Evolutionary conservation across 352 stramenopile genomes (phyloP).

Genomic region (Phytophthora palmivora): DNA sequence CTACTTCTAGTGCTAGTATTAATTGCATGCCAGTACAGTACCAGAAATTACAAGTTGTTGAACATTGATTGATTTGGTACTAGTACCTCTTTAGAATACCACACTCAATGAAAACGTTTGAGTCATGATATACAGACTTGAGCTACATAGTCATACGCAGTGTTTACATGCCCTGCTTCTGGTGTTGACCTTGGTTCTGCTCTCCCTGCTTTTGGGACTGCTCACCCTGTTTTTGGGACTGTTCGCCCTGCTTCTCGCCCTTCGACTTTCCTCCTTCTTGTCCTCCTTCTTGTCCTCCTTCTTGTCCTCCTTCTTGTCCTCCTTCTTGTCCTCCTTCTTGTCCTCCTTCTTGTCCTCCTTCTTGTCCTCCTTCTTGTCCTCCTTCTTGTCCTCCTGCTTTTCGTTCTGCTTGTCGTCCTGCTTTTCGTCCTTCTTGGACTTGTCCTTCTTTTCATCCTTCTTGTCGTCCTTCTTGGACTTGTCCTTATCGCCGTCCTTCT

Average conservation of each 20-base stretch:
- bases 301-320: slow-evolving; percentile 3
- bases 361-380: slow-evolving; percentile 9
- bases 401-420: neutral
- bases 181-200: neutral
- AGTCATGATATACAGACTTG: neutral
- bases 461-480: neutral
- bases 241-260: slow-evolving; percentile 8
- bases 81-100: slow-evolving; percentile 1
- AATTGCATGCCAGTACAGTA: no score
- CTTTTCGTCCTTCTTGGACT: slow-evolving; percentile 5
- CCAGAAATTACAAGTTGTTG: no score
- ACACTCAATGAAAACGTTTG: neutral
- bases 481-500: neutral
- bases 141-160: neutral
- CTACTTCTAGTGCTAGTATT: no score
- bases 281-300: slow-evolving; percentile 6
- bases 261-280: slow-evolving; percentile 12
- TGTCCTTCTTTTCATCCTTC: neutral
- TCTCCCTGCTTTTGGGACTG: slow-evolving; percentile 11
- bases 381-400: slow-evolving; percentile 2
- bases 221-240: slow-evolving; percentile 14
- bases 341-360: slow-evolving; percentile 6
- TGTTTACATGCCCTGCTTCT: slow-evolving; percentile 21
- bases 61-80: slow-evolving; percentile 15
- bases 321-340: slow-evolving; percentile 11